Base-by-base conservation (phyloP, 2,329 filamentous ascomycete species). In the Lasiodiplodia gonubiensis region DNA sequence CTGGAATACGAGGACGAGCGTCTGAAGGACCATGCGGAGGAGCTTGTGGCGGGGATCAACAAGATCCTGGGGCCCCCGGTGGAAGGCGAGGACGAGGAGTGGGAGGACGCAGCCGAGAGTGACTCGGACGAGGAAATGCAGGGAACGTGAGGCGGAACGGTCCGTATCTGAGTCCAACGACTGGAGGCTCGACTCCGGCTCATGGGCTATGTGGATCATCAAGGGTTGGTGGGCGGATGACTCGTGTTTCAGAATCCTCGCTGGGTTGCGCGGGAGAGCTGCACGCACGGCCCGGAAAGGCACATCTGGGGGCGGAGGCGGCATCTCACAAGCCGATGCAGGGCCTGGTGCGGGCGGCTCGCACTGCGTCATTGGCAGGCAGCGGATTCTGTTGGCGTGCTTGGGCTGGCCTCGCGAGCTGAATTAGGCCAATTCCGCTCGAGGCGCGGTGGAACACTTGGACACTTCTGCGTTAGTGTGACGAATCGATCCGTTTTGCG, bases 1-100 rank as follows among this genome's bases (percentile, higher is more conserved):
- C 86, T 95, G 72, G 89, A 94, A 64, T 98, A 97, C 76, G 94
- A 96, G 77, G 92, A 96, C 72, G 90, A 93, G 69, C 84, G 90
- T 70, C 82, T 96, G 30, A 88, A 89, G 63, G 88, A 91, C 68
- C 92, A 96, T 76, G 89, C 91, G 0, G 82, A 85, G 68, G 92
- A 95, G 81, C 83, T 96, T 53, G 80, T 93, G 52, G 81, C 83
- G 57, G 76, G 74, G 42, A 74, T 85, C 53, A 79, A 83, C 70
- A 74, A 75, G 68, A 74, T 79, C 14, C 72, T 85, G 57, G 83
- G 82, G 27, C 79, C 80, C 23, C 76, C 79, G 51, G 74, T 74
- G 1, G 78, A 78, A 23, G 79, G 80, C 18, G 80, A 81, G 30
- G 79, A 81, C 46, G 80, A 77, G 16, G 76, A 76, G n/a, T 74